Conservation (phyloP, 192 early-diverging fungal species). For the Podila epicladia region DNA sequence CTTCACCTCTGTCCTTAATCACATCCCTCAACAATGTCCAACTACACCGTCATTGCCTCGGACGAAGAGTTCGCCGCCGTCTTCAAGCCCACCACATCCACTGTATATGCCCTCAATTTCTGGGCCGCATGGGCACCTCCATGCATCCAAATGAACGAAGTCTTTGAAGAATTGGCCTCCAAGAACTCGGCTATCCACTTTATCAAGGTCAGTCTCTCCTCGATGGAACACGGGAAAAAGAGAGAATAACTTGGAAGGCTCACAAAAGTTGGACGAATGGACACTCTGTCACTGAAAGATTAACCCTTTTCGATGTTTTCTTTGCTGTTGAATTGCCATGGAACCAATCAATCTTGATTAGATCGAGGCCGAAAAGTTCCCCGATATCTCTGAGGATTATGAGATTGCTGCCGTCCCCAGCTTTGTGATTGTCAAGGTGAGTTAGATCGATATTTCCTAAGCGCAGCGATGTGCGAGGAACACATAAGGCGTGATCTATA, state of each 20-base stretch:
- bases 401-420: constrained; percentile 94
- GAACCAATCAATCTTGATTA: constrained; percentile 9
- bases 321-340: not conserved
- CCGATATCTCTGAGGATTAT: constrained; percentile 86
- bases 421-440: constrained; percentile 85
- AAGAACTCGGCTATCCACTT: constrained; percentile 82
- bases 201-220: constrained; percentile 65
- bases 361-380: constrained; percentile 91
- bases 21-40: constrained; percentile 27
- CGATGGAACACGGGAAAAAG: not conserved
- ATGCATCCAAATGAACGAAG: constrained; percentile 91
- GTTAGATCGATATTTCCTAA: not conserved
- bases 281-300: not conserved
- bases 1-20: not conserved
- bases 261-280: not conserved
- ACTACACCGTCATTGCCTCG: constrained; percentile 54
- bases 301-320: not conserved
- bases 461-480: not conserved
- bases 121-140: constrained; percentile 92
- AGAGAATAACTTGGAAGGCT: no score
- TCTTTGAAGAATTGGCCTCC: constrained; percentile 86
- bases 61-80: constrained; percentile 53
- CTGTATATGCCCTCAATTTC: constrained; percentile 80
- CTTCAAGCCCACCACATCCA: constrained; percentile 40
- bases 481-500: not conserved